A percentile compares a stretch with the other conserved stretches of the same genome.
These are phyloP conservation scores for Dryas alaskensis DNA, from an alignment of 306 rosid genomes.

Conservation along the genomic window DNA sequence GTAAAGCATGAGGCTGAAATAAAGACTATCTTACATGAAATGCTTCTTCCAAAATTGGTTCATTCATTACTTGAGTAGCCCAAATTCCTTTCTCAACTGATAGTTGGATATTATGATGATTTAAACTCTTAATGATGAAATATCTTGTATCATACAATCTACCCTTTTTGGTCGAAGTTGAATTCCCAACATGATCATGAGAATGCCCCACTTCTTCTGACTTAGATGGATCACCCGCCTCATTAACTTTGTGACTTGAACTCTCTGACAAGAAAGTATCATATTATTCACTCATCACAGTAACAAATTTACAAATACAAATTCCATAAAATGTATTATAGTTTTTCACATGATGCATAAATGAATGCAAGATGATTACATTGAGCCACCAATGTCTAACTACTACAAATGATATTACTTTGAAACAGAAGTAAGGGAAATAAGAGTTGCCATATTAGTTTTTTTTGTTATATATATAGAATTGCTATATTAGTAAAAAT, in stretches of 20 bases:
- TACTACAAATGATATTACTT: neutral
- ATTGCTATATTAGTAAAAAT: neutral
- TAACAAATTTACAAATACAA: neutral
- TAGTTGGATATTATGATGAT: conserved; percentile 53
- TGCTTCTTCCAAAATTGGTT: conserved; percentile 71
- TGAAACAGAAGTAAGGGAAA: neutral
- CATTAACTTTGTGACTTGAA: conserved; percentile 48
- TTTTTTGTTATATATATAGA: no score
- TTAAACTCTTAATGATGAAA: conserved; percentile 75
- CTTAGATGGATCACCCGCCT: conserved; percentile 37
- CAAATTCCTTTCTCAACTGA: conserved; percentile 78
- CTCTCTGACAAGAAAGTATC: conserved; percentile 48
- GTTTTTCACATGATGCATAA: neutral
- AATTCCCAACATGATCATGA: conserved; percentile 34
- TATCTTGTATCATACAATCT: conserved; percentile 44
- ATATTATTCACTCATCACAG: conserved; percentile 16
- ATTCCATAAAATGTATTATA: neutral
- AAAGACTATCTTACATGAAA: conserved; percentile 58
- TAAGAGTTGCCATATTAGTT: neutral
- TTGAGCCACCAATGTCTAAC: neutral
- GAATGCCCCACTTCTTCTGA: conserved; percentile 37
- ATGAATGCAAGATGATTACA: neutral
- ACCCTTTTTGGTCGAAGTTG: conserved; percentile 40
- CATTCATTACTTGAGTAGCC: conserved; percentile 90
- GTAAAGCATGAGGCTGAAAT: conserved; percentile 9